A percentile compares a stretch with the other conserved stretches of the same genome.
These are phyloP conservation scores for Phytophthora sansomeana DNA, from an alignment of 352 stramenopile species.

Conservation along the genomic window DNA sequence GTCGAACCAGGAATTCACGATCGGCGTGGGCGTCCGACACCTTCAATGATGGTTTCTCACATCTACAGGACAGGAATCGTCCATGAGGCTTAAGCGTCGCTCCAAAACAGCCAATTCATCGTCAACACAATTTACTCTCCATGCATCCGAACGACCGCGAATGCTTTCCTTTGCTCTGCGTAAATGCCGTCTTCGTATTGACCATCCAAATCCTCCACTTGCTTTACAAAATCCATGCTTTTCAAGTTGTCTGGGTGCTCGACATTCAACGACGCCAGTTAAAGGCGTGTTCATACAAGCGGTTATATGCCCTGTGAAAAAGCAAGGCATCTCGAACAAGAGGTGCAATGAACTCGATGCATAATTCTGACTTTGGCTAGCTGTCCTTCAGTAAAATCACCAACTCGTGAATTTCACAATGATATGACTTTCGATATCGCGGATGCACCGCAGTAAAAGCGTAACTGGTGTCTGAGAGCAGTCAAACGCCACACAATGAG, in stretches of 20 bases:
- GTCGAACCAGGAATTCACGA: too few species aligned
- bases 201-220: too few species aligned
- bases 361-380: background rate
- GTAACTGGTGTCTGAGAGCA: background rate
- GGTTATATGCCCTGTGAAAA: background rate
- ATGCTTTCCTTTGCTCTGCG: background rate
- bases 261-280: too few species aligned
- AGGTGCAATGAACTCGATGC: slow-evolving; percentile 1
- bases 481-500: slow-evolving; percentile 1
- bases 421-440: background rate
- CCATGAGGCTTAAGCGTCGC: background rate
- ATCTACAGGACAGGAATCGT: too few species aligned
- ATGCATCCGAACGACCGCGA: too few species aligned
- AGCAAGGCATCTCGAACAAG: background rate
- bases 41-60: too few species aligned
- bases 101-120: background rate
- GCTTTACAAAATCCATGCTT: too few species aligned
- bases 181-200: background rate
- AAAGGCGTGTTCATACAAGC: background rate
- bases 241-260: too few species aligned
- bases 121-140: too few species aligned
- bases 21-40: too few species aligned
- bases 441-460: slow-evolving; percentile 2
- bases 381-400: background rate
- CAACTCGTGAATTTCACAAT: background rate